These are phyloP conservation scores for Arthroderma uncinatum DNA, from an alignment of 2,329 filamentous ascomycete species.

Conservation along the genomic window DNA sequence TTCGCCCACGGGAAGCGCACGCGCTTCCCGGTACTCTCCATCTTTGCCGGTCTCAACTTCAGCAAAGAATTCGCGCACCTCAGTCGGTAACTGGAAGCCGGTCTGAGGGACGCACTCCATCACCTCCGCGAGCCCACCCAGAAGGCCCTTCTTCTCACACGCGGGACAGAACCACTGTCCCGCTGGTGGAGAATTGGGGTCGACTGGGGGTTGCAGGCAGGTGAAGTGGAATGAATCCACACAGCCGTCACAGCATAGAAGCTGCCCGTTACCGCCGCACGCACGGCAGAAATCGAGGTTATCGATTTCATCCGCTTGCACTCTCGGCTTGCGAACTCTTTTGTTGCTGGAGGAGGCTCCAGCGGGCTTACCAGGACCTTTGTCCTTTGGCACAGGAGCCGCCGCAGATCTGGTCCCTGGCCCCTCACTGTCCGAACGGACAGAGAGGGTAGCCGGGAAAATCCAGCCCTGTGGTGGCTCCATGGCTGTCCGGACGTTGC, in stretches of 20 bases:
- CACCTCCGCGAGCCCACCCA: conserved; percentile 54
- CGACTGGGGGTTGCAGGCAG: conserved; percentile 72
- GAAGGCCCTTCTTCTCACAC: conserved; percentile 41
- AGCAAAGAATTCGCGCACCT: conserved; percentile 65
- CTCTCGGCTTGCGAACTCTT: conserved; percentile 10
- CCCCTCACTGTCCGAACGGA: conserved; percentile 6
- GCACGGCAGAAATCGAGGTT: conserved; percentile 86
- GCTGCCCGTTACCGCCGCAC: conserved; percentile 70
- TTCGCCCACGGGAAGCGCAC: conserved; percentile 17
- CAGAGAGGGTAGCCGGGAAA: conserved; percentile 1
- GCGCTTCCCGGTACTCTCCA: conserved; percentile 67
- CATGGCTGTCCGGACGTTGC: conserved; percentile 10
- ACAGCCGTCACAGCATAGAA: conserved; percentile 92
- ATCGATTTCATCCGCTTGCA: conserved; percentile 35
- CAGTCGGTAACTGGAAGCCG: conserved; percentile 59
- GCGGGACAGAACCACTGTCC: conserved; percentile 75
- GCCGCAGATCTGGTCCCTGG: conserved; percentile 4
- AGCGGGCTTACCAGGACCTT: conserved; percentile 1
- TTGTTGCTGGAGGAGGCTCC: not conserved
- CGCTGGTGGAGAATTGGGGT: conserved; percentile 51
- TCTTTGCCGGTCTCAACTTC: conserved; percentile 65
- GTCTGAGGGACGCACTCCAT: conserved; percentile 60
- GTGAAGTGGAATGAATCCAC: conserved; percentile 79
- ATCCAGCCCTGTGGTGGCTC: conserved; percentile 3
- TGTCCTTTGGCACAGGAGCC: conserved; percentile 1